Evolutionary conservation across 192 early-diverging fungal species (phyloP), one percentile per base, ranked within the genome.

Genomic region (Oehlia diaphana): DNA sequence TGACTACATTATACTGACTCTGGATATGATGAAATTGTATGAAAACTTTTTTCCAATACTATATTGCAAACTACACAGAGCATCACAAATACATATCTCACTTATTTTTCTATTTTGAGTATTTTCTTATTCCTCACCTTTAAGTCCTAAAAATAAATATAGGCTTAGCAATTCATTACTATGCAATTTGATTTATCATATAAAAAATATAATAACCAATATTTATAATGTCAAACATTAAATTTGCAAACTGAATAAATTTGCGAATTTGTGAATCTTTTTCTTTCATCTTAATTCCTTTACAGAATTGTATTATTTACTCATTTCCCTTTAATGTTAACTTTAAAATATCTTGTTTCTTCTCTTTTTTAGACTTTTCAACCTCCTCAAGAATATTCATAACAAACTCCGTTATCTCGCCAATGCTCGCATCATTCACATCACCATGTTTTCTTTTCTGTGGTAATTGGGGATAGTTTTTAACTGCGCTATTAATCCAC

Each of bases 171-270:
- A 49, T 31, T 72, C 39, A 13, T 8, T 49, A n/a, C 10, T 72
- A 69, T 21, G 7, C 21, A 71, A 49, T 8, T 63, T 21, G 63
- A 63, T 63, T 63, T 64, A 64, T 64, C 26, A 9, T 64, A 26
- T 64, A 72, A 72, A 72, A 72, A 72, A 72, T 72, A 72, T 9
- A 72, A 74, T 62, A 62, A 26, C 58, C 35, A 47, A 37, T 58
- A 74, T 58, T 74, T 63, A 74, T 35, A 44, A 63, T 44, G 61
- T 74, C 73, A 42, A 74, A 74, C 73, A 74, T 63, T 63, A 74
- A 62, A 62, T 74, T 74, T 6, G 21, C 53, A 35, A 74, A 62
- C 21, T 63, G 73, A 35, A 74, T 74, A 62, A 62, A 74, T 37
- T 74, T 74, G 16, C 37, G 73, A 63, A 63, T 63, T 74, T 73